Evolutionary conservation across 2,329 filamentous ascomycete genomes (phyloP).

Genomic region (Stagonosporopsis vannaccii): DNA sequence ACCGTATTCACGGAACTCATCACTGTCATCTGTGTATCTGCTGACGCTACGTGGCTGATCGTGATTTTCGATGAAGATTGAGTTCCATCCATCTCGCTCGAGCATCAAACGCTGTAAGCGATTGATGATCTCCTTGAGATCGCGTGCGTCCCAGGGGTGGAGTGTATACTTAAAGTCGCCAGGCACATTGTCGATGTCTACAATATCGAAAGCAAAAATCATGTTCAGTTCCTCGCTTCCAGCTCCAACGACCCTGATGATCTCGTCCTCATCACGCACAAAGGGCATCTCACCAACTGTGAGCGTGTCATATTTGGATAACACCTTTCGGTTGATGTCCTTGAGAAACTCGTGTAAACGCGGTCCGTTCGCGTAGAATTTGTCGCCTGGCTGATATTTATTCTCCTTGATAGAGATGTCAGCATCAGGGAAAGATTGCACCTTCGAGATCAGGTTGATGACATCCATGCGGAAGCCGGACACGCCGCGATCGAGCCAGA

Average conservation of each 20-base stretch:
- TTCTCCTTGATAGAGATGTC: slow-evolving; percentile 39
- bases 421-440: slow-evolving; percentile 41
- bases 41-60: slow-evolving; percentile 60
- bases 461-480: slow-evolving; percentile 54
- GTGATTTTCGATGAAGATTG: slow-evolving; percentile 61
- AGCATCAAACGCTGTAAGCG: slow-evolving; percentile 48
- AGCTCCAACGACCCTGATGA: slow-evolving; percentile 55
- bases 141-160: slow-evolving; percentile 43
- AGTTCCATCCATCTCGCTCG: slow-evolving; percentile 55
- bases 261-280: slow-evolving; percentile 57
- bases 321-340: slow-evolving; percentile 68
- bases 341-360: slow-evolving; percentile 72
- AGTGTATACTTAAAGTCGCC: slow-evolving; percentile 47
- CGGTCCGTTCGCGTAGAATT: slow-evolving; percentile 72
- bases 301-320: slow-evolving; percentile 68
- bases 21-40: slow-evolving; percentile 58
- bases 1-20: slow-evolving; percentile 55
- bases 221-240: slow-evolving; percentile 66
- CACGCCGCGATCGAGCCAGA: slow-evolving; percentile 79
- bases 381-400: slow-evolving; percentile 52
- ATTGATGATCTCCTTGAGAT: slow-evolving; percentile 45
- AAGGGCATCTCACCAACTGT: slow-evolving; percentile 72
- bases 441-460: slow-evolving; percentile 49
- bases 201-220: slow-evolving; percentile 66
- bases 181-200: slow-evolving; percentile 48